Conservation (phyloP, 2,329 filamentous ascomycete species). For the Chaetothyriales sp. region DNA sequence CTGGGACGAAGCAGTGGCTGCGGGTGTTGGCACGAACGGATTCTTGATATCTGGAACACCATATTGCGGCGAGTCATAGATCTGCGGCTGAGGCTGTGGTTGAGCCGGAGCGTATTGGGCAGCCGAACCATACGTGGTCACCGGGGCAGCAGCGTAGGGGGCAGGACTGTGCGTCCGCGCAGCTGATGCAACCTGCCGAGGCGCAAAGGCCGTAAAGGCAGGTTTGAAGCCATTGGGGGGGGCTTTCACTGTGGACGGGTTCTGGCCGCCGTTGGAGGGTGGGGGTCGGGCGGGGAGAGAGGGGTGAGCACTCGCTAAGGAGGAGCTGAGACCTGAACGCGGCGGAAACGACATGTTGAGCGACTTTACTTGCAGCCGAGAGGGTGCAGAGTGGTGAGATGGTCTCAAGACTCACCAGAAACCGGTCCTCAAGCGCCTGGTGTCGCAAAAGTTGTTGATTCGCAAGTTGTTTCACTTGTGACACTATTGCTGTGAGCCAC, state of each 20-base stretch:
- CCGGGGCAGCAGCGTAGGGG: constrained; percentile 25
- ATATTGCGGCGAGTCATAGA: constrained; percentile 29
- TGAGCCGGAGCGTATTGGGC: constrained; percentile 17
- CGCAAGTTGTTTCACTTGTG: neutral
- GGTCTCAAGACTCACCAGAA: neutral
- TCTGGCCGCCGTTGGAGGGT: constrained; percentile 31
- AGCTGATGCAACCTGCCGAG: constrained; percentile 40
- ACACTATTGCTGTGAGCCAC: neutral
- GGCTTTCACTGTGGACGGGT: constrained; percentile 17
- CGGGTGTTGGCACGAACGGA: constrained; percentile 49
- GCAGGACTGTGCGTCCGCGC: constrained; percentile 23
- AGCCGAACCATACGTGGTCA: constrained; percentile 18
- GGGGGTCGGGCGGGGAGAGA: constrained; percentile 69
- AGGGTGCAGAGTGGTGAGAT: constrained; percentile 6
- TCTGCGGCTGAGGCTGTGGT: constrained; percentile 31
- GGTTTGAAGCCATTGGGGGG: constrained; percentile 6
- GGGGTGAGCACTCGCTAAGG: constrained; percentile 30
- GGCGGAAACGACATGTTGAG: constrained; percentile 69
- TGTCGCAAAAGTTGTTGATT: neutral
- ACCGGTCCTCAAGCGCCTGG: neutral
- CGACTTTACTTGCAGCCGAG: constrained; percentile 23
- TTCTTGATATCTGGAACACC: constrained; percentile 52
- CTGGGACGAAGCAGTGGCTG: constrained; percentile 24
- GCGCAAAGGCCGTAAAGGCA: constrained; percentile 42
- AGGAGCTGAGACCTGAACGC: constrained; percentile 54